Evolutionary conservation across 306 rosid genomes (phyloP).

Genomic region (Crataegus laevigata): DNA sequence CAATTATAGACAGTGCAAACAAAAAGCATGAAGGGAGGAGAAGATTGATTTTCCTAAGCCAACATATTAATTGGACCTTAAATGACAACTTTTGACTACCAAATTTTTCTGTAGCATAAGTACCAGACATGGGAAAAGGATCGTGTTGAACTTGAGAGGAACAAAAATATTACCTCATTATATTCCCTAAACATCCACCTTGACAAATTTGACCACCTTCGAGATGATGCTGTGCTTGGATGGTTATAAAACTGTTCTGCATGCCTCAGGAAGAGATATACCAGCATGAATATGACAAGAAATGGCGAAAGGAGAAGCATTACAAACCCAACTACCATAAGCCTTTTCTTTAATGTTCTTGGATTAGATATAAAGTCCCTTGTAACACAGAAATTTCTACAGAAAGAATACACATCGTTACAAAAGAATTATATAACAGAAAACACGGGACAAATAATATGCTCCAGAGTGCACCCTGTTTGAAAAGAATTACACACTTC

Average conservation of each 20-base stretch:
- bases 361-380: slow-evolving; percentile 79
- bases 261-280: slow-evolving; percentile 84
- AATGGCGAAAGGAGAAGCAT: slow-evolving; percentile 96
- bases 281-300: slow-evolving; percentile 94
- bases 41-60: neutral
- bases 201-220: slow-evolving; percentile 94
- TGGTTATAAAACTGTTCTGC: slow-evolving; percentile 93
- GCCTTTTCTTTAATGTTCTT: slow-evolving; percentile 67
- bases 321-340: slow-evolving; percentile 70
- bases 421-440: slow-evolving; percentile 11
- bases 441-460: neutral
- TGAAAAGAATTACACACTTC: neutral
- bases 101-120: neutral
- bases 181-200: slow-evolving; percentile 89
- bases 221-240: slow-evolving; percentile 82
- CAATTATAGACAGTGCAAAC: neutral
- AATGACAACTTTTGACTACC: neutral
- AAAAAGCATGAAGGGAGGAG: neutral
- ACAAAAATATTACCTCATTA: slow-evolving; percentile 58
- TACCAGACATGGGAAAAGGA: neutral
- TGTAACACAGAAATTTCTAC: slow-evolving; percentile 72
- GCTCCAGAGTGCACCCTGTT: neutral
- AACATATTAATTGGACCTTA: neutral
- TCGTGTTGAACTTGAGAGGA: neutral
- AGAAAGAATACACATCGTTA: slow-evolving; percentile 15